Evolutionary conservation across 495 filamentous ascomycete genomes (phyloP).

Genomic region (Haplographium delicatum): DNA sequence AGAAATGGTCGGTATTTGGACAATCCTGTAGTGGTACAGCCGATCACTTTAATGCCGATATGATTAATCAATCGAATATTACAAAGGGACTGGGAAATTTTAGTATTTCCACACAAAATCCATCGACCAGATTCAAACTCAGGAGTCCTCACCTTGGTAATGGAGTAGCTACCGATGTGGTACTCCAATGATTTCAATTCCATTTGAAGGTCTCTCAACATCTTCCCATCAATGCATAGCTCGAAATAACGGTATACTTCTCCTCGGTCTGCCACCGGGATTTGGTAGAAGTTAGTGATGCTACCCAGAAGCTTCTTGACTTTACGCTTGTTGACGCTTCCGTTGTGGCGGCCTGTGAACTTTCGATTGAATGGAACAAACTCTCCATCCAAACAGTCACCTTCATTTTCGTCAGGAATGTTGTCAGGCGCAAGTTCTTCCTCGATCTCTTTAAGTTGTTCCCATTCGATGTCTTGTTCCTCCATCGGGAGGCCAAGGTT

Average conservation of each 20-base stretch:
- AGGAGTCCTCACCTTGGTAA: conserved; percentile 47
- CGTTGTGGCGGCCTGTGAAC: conserved; percentile 34
- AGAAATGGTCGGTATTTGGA: conserved; percentile 68
- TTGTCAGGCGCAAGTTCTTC: conserved; percentile 52
- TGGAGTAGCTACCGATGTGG: conserved; percentile 35
- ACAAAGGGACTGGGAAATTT: conserved; percentile 1
- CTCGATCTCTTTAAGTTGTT: conserved; percentile 61
- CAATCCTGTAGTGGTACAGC: conserved; percentile 79
- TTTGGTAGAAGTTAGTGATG: conserved; percentile 48
- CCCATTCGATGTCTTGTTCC: conserved; percentile 58
- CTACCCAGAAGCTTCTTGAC: conserved; percentile 30
- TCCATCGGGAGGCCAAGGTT: conserved; percentile 49
- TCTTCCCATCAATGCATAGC: conserved; percentile 35
- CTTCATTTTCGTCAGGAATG: conserved; percentile 49
- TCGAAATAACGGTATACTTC: conserved; percentile 55
- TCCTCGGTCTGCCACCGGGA: conserved; percentile 45
- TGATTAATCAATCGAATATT: conserved; percentile 19
- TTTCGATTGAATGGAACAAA: conserved; percentile 42
- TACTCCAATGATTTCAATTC: too few species aligned
- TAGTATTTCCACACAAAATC: conserved; percentile 29
- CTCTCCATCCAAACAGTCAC: conserved; percentile 39
- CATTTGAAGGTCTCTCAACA: conserved; percentile 38
- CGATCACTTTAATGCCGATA: conserved; percentile 48
- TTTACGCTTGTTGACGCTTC: conserved; percentile 22
- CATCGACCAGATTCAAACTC: not conserved